A percentile compares a stretch with the other conserved stretches of the same genome.
phyloP scores from a whole-genome alignment of 306 rosid genomes.

The Datisca glomerata region DNA sequence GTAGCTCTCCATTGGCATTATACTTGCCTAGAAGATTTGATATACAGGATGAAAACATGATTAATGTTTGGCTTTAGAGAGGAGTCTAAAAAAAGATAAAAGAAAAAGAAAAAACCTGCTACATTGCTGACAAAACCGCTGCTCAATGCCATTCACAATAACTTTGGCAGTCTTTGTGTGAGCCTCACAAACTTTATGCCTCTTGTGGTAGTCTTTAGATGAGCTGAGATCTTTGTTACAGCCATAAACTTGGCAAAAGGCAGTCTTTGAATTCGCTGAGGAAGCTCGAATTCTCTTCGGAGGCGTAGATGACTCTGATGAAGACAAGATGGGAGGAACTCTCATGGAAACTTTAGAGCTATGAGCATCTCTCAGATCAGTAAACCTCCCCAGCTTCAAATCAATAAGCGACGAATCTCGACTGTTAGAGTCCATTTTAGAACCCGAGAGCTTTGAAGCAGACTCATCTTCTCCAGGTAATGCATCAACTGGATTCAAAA shows the following conservation, averaged over 20 bases:
- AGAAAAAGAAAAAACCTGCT: constrained; percentile 52
- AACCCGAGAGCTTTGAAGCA: constrained; percentile 46
- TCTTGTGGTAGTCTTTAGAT: constrained; percentile 77
- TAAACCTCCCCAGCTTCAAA: constrained; percentile 65
- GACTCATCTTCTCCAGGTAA: constrained; percentile 35
- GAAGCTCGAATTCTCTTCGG: constrained; percentile 43
- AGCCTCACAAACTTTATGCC: constrained; percentile 86
- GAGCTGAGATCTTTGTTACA: constrained; percentile 76
- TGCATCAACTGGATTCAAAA: constrained; percentile 16
- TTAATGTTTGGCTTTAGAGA: no score
- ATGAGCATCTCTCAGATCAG: constrained; percentile 32
- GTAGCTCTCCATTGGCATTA: no score
- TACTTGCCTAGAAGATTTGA: no score
- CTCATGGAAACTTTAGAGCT: constrained; percentile 29
- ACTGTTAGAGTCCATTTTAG: constrained; percentile 35
- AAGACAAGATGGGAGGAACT: constrained; percentile 39
- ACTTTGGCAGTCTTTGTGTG: constrained; percentile 82
- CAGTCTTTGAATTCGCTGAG: constrained; percentile 28
- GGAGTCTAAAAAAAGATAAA: background rate
- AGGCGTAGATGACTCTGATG: constrained; percentile 51
- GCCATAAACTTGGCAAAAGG: constrained; percentile 82
- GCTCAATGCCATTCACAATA: constrained; percentile 72
- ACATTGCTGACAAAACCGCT: constrained; percentile 95
- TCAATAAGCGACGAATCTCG: constrained; percentile 54
- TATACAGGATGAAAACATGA: no score